These are phyloP conservation scores for Populus tremula DNA, from an alignment of 345 rosid genomes.

Conservation along the genomic window DNA sequence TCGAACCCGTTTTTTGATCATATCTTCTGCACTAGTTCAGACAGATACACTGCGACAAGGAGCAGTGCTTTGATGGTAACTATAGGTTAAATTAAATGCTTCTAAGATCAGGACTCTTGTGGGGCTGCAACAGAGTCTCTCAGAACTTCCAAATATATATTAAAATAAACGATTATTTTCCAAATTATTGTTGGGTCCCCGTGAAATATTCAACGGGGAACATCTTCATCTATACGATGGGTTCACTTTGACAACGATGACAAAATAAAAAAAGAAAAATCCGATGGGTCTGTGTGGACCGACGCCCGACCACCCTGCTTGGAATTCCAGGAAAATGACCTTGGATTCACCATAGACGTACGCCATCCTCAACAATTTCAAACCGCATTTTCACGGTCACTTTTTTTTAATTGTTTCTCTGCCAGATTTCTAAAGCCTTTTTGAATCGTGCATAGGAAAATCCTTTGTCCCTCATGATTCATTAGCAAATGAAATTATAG, in stretches of 20 bases:
- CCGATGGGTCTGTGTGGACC: background rate
- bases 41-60: no score
- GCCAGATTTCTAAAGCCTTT: background rate
- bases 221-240: background rate
- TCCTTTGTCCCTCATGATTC: background rate
- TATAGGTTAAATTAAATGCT: no score
- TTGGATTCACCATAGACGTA: background rate
- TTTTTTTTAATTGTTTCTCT: background rate
- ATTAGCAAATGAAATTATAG: background rate
- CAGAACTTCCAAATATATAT: background rate
- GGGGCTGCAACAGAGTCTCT: no score
- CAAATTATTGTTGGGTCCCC: background rate
- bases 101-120: no score
- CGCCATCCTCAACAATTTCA: background rate
- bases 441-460: background rate
- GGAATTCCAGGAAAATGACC: background rate
- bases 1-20: no score
- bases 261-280: background rate
- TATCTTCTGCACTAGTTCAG: no score
- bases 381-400: background rate
- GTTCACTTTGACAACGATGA: background rate
- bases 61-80: no score
- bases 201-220: background rate
- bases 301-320: background rate
- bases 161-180: background rate